These are phyloP conservation scores for Rhodotorula sp. DNA, from an alignment of 1,284 basidiomycete genomes.

Conservation along the genomic window DNA sequence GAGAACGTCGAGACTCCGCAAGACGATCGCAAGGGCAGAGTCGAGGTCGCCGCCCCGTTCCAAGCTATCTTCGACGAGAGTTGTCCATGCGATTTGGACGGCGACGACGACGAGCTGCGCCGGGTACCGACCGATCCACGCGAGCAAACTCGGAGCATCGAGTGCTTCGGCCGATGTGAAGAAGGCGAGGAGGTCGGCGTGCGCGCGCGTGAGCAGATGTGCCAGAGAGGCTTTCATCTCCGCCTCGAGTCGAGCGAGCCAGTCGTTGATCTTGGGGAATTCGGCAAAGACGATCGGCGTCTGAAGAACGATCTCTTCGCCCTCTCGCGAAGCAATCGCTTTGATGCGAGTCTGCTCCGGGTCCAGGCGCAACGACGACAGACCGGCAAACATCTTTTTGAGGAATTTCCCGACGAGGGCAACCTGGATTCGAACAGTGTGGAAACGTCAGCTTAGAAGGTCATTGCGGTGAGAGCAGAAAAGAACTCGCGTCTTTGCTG, in stretches of 20 bases:
- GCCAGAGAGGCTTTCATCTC: slow-evolving; percentile 94
- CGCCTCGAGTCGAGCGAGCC: slow-evolving; percentile 86
- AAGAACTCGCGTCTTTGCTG: slow-evolving; percentile 70
- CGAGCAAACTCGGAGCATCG: slow-evolving; percentile 67
- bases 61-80: slow-evolving; percentile 73
- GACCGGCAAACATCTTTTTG: slow-evolving; percentile 99
- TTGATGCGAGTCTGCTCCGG: slow-evolving; percentile 76
- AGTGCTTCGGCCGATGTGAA: slow-evolving; percentile 61
- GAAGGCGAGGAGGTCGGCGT: slow-evolving; percentile 74
- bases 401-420: slow-evolving; percentile 96
- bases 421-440: slow-evolving; percentile 53
- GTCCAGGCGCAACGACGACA: slow-evolving; percentile 84
- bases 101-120: slow-evolving; percentile 94
- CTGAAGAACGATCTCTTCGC: slow-evolving; percentile 84
- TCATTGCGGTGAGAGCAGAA: too few relatives aligned
- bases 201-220: slow-evolving; percentile 70
- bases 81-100: slow-evolving; percentile 91
- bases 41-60: slow-evolving; percentile 61
- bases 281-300: slow-evolving; percentile 84
- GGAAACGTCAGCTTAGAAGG: background rate
- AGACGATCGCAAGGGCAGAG: slow-evolving; percentile 69
- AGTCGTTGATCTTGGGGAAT: slow-evolving; percentile 97
- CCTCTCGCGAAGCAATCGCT: slow-evolving; percentile 90
- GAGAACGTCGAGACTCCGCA: slow-evolving; percentile 82
- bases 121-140: slow-evolving; percentile 89